These are phyloP conservation scores for Colletotrichum musicola DNA, from an alignment of 2,329 filamentous ascomycete species.

Conservation along the genomic window DNA sequence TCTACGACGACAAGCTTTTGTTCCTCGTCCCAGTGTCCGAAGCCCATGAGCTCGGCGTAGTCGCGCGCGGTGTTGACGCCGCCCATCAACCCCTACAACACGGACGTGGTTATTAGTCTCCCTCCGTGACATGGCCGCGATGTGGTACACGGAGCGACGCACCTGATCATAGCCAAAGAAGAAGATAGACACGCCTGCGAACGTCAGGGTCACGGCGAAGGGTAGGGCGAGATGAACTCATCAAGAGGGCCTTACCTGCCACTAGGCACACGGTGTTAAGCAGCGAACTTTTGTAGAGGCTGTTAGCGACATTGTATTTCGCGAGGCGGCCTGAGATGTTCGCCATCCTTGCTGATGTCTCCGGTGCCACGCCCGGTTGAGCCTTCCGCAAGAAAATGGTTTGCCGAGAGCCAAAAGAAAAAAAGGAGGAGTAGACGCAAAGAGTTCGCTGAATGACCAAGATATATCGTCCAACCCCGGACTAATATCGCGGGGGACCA, in stretches of 20 bases:
- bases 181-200: constrained; percentile 75
- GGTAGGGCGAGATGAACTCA: too few relatives aligned
- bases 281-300: constrained; percentile 66
- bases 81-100: constrained; percentile 64
- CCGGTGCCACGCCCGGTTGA: too few relatives aligned
- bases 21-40: constrained; percentile 68
- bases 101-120: constrained; percentile 48
- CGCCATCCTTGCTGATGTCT: background rate
- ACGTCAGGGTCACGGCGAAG: constrained; percentile 21
- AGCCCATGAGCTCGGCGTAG: constrained; percentile 74
- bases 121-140: background rate
- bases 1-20: constrained; percentile 65
- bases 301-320: constrained; percentile 58
- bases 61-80: constrained; percentile 75
- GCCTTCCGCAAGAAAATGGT: too few relatives aligned
- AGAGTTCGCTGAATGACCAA: too few relatives aligned
- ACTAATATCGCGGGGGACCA: too few relatives aligned
- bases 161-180: constrained; percentile 69
- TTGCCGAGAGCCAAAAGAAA: too few relatives aligned
- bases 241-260: too few relatives aligned
- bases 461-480: too few relatives aligned
- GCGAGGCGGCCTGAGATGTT: constrained; percentile 8
- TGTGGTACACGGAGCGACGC: background rate
- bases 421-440: too few relatives aligned
- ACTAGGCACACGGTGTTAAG: constrained; percentile 71